These are phyloP conservation scores for Lactarius evosmus DNA, from an alignment of 768 basidiomycete genomes.

Conservation along the genomic window DNA sequence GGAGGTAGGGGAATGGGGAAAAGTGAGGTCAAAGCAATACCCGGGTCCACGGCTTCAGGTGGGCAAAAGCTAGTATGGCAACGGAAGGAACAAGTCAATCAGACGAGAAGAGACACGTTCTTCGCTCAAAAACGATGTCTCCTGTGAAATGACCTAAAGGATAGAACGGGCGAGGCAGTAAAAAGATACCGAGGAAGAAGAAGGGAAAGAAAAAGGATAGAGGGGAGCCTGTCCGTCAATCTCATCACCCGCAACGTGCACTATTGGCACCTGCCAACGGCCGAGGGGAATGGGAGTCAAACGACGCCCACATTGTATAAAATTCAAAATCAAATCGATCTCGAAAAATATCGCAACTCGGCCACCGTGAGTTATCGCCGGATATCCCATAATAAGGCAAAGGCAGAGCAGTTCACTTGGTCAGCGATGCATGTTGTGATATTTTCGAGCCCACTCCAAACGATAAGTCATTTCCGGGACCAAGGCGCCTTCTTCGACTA, in stretches of 20 bases:
- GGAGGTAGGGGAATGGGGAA: background rate
- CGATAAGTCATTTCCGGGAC: background rate
- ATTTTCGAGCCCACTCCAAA: background rate
- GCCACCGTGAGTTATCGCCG: background rate
- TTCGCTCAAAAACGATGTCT: background rate
- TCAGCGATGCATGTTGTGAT: background rate
- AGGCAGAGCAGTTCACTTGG: background rate
- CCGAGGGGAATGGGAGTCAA: background rate
- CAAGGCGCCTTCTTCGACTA: background rate
- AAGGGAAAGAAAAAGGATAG: background rate
- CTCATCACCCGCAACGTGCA: background rate
- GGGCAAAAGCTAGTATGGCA: background rate
- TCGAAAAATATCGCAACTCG: background rate
- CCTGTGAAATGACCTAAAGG: background rate
- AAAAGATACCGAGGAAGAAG: background rate
- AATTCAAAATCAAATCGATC: background rate
- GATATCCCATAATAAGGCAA: background rate
- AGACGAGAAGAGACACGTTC: background rate
- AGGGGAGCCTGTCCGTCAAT: background rate
- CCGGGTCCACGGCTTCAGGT: background rate
- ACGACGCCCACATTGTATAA: background rate
- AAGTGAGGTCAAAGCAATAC: background rate
- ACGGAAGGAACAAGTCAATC: slow-evolving; percentile 4
- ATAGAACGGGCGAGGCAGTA: background rate
- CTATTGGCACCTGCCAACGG: background rate